Base-by-base conservation (phyloP, 257 asterid genomes). In the Perilla frutescens region DNA sequence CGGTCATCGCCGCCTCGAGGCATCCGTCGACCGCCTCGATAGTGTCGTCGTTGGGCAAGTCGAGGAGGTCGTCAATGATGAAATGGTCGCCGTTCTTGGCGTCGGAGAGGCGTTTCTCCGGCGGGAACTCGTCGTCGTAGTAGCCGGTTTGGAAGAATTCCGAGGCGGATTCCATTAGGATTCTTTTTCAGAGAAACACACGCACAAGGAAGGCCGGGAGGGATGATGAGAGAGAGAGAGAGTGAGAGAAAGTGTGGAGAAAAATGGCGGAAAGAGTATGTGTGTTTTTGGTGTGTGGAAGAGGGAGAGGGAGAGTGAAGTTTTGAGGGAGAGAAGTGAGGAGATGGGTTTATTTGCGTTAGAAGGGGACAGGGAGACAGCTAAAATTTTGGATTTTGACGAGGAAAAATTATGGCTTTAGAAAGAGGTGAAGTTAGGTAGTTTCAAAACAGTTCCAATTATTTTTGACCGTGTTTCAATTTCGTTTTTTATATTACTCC, bases 41-140 rank as follows among this genome's bases (percentile, higher is more conserved):
- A 44, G 63, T 74, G 0, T 85, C 97, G 36, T 92, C 96, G 64
- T 76, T 87, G 13, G 98, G 95, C 66, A 78, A 77, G 83, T 90
- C 87, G 29, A 92, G 84, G 78, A 92, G 96, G 83, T 92, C 98
- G 13, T 92, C 98, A 51, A 92, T 74, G 76, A 75, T 12, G 81
- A 92, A 92, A 71, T 85, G 81, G 75, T 90, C 96, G 5, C 65
- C 87, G 31, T 62, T 80, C 73, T 90, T 84, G 1, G 73, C 50
- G 48, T 90, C 90, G 37, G 89, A 72, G 15, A 72, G 76, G 6
- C 77, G 79, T 11, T 81, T 84, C 15, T 87, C 93, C 1, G 72
- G 34, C 14, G 88, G 37, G 77, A 75, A 80, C 62, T 76, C 87
- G 57, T 76, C 31, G 58, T 74, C 58, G 72, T 60, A 84, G 88